Base-by-base conservation (phyloP, 129 eudicot species). In the Saposhnikovia divaricata region DNA sequence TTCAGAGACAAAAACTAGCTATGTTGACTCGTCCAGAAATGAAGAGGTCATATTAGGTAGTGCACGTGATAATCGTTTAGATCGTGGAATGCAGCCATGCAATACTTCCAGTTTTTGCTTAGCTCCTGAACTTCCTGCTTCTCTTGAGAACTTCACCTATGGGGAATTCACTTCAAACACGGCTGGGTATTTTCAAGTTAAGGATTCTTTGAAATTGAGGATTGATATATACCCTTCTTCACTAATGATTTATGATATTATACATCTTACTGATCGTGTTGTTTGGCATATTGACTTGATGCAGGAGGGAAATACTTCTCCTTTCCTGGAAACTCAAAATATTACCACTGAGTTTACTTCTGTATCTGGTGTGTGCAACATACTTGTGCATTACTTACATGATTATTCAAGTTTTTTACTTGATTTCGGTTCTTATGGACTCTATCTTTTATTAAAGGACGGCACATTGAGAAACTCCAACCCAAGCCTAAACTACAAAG, bases 401-500 rank as follows among this genome's bases (percentile, higher is more conserved):
- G 45, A 44, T 45, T 77, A 6, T 27, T 65, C 53, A 27, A 16
- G 5, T 63, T 14, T 45, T 40, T 55, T 59, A 74, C 44, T n/a
- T 68, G 27, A 40, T 34, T 85, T 40, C 46, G n/a, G 72, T 37
- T 63, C 47, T 39, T 78, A 47, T 53, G 77, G 55, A 12, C 55
- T 42, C 53, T 42, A 72, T 77, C 55, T 84, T 71, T 45, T 12
- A 53, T 82, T 66, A 53, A 55, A 88, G 96, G 89, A 75, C 83
- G 72, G 66, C 63, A 83, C 53, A 79, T 55, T 31, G 84, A 84
- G 50, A 88, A 90, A 66, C 88, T 84, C 66, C 89, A 87, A 79
- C 93, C 96, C 73, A 87, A 89, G 83, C 91, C 92, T 23, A 91
- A 83, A 78, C 78, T 76, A 80, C 92, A 84, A 76, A 53, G 72